phyloP scores from a whole-genome alignment of 345 rosid species.

The Lepidium aucheri region DNA sequence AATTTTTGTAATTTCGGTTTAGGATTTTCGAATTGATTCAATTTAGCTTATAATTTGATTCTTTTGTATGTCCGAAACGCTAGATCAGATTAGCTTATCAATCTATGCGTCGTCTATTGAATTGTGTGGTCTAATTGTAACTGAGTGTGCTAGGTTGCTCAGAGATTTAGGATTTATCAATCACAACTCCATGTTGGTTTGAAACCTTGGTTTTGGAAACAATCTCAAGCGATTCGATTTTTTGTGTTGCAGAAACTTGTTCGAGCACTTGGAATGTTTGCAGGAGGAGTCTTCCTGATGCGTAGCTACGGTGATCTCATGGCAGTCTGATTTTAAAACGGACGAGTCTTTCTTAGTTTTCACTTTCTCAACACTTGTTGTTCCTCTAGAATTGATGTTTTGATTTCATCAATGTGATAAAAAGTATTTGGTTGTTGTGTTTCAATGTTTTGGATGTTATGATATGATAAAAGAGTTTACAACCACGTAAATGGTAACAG shows the following conservation, averaged over 20 bases:
- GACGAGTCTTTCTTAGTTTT: neutral
- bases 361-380: neutral
- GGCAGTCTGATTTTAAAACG: slow-evolving; percentile 40
- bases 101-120: neutral
- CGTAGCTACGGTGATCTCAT: slow-evolving; percentile 82
- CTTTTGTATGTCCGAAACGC: neutral
- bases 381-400: neutral
- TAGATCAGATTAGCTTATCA: neutral
- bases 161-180: neutral
- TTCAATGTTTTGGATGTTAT: neutral
- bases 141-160: neutral
- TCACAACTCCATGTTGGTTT: neutral
- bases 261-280: slow-evolving; percentile 65
- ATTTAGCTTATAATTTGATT: neutral
- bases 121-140: neutral
- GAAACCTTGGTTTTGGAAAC: neutral
- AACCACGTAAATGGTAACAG: no score
- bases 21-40: neutral
- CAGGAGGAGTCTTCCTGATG: slow-evolving; percentile 74
- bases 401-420: neutral
- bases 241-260: slow-evolving; percentile 54
- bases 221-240: neutral
- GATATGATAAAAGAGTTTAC: no score
- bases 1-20: neutral
- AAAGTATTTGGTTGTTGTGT: neutral